A percentile compares a stretch with the other conserved stretches of the same genome.
Evolutionary conservation across 2,329 filamentous ascomycete species (phyloP).

Genomic region (Septoria linicola): DNA sequence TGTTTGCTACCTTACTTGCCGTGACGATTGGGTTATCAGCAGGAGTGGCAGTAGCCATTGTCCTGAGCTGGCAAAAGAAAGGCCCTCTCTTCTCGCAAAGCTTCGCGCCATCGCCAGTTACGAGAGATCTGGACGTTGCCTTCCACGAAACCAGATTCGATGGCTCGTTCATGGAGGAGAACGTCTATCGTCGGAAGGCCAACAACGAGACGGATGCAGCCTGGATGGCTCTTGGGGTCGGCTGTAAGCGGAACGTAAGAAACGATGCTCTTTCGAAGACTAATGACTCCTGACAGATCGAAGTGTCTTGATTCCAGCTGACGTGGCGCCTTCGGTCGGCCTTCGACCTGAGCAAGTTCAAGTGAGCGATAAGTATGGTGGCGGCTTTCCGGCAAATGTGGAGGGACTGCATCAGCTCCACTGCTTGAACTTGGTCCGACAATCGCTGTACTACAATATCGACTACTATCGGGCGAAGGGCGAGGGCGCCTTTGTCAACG

Average conservation of each 20-base stretch:
- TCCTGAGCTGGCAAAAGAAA: conserved; percentile 14
- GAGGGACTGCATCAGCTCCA: conserved; percentile 60
- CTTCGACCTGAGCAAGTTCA: conserved; percentile 57
- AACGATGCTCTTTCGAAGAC: background rate
- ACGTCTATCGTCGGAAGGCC: conserved; percentile 52
- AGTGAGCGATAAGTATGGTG: conserved; percentile 55
- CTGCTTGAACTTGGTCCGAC: conserved; percentile 61
- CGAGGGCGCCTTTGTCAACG: conserved; percentile 57
- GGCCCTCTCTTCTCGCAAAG: background rate
- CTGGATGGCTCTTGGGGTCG: conserved; percentile 55
- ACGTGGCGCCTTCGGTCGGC: conserved; percentile 43
- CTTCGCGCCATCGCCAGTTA: conserved; percentile 21
- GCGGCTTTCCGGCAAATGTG: conserved; percentile 59
- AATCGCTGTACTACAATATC: conserved; percentile 61
- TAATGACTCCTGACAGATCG: conserved; percentile 11
- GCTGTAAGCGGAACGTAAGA: conserved; percentile 39
- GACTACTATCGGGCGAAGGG: conserved; percentile 56
- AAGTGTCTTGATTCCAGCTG: conserved; percentile 15
- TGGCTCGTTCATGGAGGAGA: conserved; percentile 56
- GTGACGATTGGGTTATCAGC: conserved; percentile 22
- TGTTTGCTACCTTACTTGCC: conserved; percentile 18
- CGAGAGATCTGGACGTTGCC: conserved; percentile 21
- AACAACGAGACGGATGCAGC: conserved; percentile 52
- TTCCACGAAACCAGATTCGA: conserved; percentile 48
- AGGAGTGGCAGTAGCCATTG: conserved; percentile 17